phyloP scores from a whole-genome alignment of 306 rosid genomes.

The Vicia villosa region DNA sequence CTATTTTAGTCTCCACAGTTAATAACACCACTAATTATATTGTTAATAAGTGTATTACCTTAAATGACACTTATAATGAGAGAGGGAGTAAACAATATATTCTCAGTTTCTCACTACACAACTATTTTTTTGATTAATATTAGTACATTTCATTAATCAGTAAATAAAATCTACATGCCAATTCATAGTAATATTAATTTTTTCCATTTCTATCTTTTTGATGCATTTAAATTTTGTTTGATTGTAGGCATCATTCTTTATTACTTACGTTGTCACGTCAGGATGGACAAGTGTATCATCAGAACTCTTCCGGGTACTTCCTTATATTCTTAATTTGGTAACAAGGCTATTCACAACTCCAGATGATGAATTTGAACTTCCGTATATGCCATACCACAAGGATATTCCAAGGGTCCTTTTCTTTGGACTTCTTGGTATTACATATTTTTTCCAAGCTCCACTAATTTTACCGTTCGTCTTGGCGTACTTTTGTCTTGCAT shows the following conservation, averaged over 20 bases:
- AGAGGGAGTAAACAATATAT: neutral
- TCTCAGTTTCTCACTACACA: neutral
- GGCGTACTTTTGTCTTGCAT: constrained; percentile 73
- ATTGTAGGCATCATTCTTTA: constrained; percentile 87
- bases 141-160: constrained; percentile 1
- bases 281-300: constrained; percentile 92
- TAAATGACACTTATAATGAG: too few species aligned
- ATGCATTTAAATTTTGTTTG: constrained; percentile 43
- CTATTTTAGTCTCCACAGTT: too few species aligned
- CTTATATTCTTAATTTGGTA: constrained; percentile 58
- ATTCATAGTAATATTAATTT: neutral
- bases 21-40: neutral
- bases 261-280: constrained; percentile 89
- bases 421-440: constrained; percentile 90
- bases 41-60: too few species aligned
- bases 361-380: constrained; percentile 67
- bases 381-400: constrained; percentile 62
- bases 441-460: constrained; percentile 96
- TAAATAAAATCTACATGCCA: constrained; percentile 13
- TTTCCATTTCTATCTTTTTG: constrained; percentile 29
- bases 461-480: constrained; percentile 88
- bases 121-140: too few species aligned
- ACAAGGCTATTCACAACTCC: constrained; percentile 54
- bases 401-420: constrained; percentile 82
- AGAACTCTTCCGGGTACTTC: constrained; percentile 77